phyloP scores from a whole-genome alignment of 2,329 filamentous ascomycete genomes.

The Fusarium sp. region DNA sequence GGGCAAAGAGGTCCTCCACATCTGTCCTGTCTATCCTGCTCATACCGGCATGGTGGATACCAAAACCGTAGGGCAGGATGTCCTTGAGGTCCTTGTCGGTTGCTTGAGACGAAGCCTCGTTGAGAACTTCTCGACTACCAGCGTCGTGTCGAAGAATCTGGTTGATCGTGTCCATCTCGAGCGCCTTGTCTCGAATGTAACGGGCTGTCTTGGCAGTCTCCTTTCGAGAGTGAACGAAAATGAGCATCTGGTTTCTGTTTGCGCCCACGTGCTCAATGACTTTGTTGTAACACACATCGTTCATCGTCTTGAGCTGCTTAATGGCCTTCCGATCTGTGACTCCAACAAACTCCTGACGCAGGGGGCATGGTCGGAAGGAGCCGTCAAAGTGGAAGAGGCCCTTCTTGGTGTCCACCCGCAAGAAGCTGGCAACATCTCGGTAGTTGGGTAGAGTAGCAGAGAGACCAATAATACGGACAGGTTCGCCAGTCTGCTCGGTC shows the following conservation, averaged over 20 bases:
- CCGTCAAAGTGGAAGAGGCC: slow-evolving; percentile 97
- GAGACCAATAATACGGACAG: slow-evolving; percentile 89
- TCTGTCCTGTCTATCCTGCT: slow-evolving; percentile 93
- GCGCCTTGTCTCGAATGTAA: slow-evolving; percentile 94
- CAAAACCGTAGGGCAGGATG: slow-evolving; percentile 93
- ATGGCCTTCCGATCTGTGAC: slow-evolving; percentile 98
- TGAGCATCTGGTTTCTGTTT: slow-evolving; percentile 96
- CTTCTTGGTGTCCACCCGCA: slow-evolving; percentile 86
- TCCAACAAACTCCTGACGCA: slow-evolving; percentile 97
- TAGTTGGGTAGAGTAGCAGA: slow-evolving; percentile 98
- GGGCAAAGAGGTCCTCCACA: slow-evolving; percentile 93
- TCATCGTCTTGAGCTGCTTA: slow-evolving; percentile 99
- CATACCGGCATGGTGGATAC: slow-evolving; percentile 99
- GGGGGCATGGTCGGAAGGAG: slow-evolving; percentile 90
- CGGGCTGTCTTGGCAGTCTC: slow-evolving; percentile 98
- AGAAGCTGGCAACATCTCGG: slow-evolving; percentile 92
- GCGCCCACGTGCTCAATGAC: slow-evolving; percentile 95
- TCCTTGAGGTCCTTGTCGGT: slow-evolving; percentile 93
- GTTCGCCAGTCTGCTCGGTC: slow-evolving; percentile 93
- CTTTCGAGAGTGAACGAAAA: slow-evolving; percentile 98
- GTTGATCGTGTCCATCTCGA: slow-evolving; percentile 97
- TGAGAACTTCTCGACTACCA: slow-evolving; percentile 87
- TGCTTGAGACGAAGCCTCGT: slow-evolving; percentile 84
- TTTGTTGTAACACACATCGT: slow-evolving; percentile 98
- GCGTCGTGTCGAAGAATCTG: slow-evolving; percentile 95